These are phyloP conservation scores for Biscogniauxia mediterranea DNA, from an alignment of 2,329 filamentous ascomycete species.

Conservation along the genomic window DNA sequence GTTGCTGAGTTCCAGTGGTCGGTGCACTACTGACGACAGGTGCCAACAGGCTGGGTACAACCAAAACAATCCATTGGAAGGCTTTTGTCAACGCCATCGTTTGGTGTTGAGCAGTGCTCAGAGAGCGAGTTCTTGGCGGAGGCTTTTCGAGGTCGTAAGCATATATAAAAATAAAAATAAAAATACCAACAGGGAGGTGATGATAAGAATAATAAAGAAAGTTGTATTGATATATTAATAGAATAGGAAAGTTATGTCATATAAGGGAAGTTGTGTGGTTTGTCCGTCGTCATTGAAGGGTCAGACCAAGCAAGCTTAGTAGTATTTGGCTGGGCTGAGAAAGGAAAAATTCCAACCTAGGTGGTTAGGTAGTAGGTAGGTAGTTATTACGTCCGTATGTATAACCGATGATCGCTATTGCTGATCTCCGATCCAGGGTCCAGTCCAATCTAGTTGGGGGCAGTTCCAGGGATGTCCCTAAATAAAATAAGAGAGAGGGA, in stretches of 20 bases:
- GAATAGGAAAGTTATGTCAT: neutral
- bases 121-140: slow-evolving; percentile 7
- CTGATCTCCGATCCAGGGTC: neutral
- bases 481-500: neutral
- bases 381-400: neutral
- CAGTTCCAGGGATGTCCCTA: neutral
- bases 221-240: neutral
- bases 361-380: neutral
- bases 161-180: slow-evolving; percentile 1
- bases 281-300: neutral
- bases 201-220: neutral
- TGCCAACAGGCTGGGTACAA: slow-evolving; percentile 27
- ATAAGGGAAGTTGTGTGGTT: neutral
- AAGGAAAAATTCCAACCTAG: neutral
- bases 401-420: too few relatives aligned
- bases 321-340: neutral
- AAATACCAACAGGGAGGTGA: slow-evolving; percentile 4
- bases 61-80: slow-evolving; percentile 21
- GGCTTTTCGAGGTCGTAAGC: slow-evolving; percentile 2
- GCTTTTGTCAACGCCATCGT: slow-evolving; percentile 22
- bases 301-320: neutral
- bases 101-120: slow-evolving; percentile 16
- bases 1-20: slow-evolving; percentile 21
- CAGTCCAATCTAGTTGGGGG: neutral
- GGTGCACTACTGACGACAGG: slow-evolving; percentile 27